Percentiles rank a stretch among this genome's conserved stretches.
Evolutionary conservation across 352 stramenopile genomes (phyloP).

Genomic region (Globisporangium ultimum): DNA sequence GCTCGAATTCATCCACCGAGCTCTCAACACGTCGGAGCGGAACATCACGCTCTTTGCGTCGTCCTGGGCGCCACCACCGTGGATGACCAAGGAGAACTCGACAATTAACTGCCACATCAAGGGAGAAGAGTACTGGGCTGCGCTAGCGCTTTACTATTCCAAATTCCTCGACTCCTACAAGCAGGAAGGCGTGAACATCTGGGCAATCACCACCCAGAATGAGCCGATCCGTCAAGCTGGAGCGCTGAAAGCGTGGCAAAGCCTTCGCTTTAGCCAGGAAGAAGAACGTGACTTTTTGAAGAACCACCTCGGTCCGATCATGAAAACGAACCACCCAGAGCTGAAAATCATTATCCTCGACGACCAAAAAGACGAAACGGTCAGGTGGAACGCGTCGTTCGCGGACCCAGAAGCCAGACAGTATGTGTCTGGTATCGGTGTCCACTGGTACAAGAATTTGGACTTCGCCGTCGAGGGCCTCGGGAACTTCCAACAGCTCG

Average conservation of each 20-base stretch:
- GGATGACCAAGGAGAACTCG: conserved; percentile 73
- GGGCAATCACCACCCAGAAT: conserved; percentile 77
- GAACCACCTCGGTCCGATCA: conserved; percentile 54
- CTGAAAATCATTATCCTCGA: conserved; percentile 75
- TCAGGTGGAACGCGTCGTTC: conserved; percentile 30
- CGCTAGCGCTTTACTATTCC: conserved; percentile 75
- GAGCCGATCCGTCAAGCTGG: conserved; percentile 44
- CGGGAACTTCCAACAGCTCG: conserved; percentile 36
- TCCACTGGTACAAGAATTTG: conserved; percentile 74
- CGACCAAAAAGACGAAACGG: conserved; percentile 63
- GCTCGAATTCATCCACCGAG: conserved; percentile 31
- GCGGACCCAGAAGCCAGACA: conserved; percentile 33
- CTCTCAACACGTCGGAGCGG: conserved; percentile 23
- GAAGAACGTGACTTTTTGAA: conserved; percentile 61
- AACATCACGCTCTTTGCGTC: conserved; percentile 61
- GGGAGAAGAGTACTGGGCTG: conserved; percentile 47
- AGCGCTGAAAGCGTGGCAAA: conserved; percentile 40
- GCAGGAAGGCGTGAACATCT: conserved; percentile 49
- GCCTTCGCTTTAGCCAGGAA: conserved; percentile 29
- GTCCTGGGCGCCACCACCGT: conserved; percentile 70
- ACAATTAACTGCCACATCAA: conserved; percentile 43
- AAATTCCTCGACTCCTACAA: conserved; percentile 78
- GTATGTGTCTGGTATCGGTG: conserved; percentile 76
- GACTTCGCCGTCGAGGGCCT: conserved; percentile 27
- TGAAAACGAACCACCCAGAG: conserved; percentile 62